Evolutionary conservation across 2,329 filamentous ascomycete species (phyloP).

Genomic region (Exserohilum turcica): DNA sequence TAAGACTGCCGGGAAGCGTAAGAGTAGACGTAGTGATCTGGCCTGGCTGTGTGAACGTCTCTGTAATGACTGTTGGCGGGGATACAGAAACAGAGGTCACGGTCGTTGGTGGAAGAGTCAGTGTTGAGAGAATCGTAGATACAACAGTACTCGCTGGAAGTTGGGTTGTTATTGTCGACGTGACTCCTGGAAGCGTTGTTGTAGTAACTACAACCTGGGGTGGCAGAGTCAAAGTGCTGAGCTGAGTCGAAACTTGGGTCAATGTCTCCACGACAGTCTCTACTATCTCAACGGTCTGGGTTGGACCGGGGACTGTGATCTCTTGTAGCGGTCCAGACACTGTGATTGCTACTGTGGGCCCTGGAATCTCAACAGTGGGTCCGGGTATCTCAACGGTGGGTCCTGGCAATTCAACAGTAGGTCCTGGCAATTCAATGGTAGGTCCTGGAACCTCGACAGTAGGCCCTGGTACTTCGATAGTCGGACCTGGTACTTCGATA

Average conservation of each 20-base stretch:
- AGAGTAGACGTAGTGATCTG: slow-evolving; percentile 9
- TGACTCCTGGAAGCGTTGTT: slow-evolving; percentile 21
- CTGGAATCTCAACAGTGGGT: too few species aligned
- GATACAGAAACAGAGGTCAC: slow-evolving; percentile 8
- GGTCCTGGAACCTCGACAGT: slow-evolving; percentile 4
- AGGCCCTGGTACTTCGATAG: neutral
- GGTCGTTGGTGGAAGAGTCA: slow-evolving; percentile 16
- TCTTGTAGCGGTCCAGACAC: too few species aligned
- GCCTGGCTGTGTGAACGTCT: slow-evolving; percentile 15
- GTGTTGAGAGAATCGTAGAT: slow-evolving; percentile 29
- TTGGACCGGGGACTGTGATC: slow-evolving; percentile 10
- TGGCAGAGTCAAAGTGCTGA: slow-evolving; percentile 26
- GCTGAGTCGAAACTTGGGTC: slow-evolving; percentile 23
- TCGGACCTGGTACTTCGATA: neutral
- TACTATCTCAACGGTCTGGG: slow-evolving; percentile 11
- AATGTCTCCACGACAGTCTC: slow-evolving; percentile 17
- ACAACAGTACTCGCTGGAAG: slow-evolving; percentile 21
- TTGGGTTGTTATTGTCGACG: slow-evolving; percentile 20
- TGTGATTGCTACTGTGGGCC: too few species aligned
- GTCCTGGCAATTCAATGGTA: too few species aligned
- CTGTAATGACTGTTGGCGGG: slow-evolving; percentile 8
- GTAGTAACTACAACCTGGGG: slow-evolving; percentile 22
- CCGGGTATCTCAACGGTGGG: too few species aligned
- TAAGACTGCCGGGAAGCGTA: slow-evolving; percentile 6
- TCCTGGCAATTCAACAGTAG: too few species aligned